Base-by-base conservation (phyloP, 2,329 filamentous ascomycete genomes). In the Cytospora piceae region DNA sequence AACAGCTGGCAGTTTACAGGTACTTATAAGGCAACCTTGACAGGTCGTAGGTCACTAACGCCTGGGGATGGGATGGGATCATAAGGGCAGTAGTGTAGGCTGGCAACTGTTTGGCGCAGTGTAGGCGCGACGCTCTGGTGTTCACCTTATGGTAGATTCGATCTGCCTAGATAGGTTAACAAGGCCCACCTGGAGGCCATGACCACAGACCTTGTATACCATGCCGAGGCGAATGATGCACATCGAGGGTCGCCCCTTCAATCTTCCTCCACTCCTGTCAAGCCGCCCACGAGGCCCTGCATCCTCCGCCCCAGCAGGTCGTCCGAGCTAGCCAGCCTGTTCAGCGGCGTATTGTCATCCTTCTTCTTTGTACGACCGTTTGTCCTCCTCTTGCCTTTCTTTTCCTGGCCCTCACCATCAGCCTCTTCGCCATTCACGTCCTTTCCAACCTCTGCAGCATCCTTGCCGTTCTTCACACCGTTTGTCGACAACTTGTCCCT, bases 221-320 rank as follows among this genome's bases (percentile, higher is more conserved):
- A 49, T 12, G n/a, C 9, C n/a, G n/a, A 24, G n/a, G 42, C 2
- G 14, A 11, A 22, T 49, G n/a, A 1, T 22, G n/a, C n/a, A 4
- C 20, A 24, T n/a, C 14, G 37, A n/a, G 39, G 39, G 5, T n/a
- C 39, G 39, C 51, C 42, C 24, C 15, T 29, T 66, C 54, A 68
- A n/a, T 68, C 56, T 55, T 83, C 81, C 64, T 82, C 80, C 1
- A 77, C 77, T 62, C 84, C 82, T 29, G 83, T 84, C 72, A 87
- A 71, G 0, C 83, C 81, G 8, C 82, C 82, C 3, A 83, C 81
- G 24, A 87, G 77, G 1, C 85, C 85, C 65, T 87, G 81, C 85
- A 87, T 87, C 57, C 85, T 79, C 68, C 85, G 76, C 0, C 83
- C 80, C 14, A 87, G 77, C 70, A 87, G 70, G 70, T 87, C 85